Conservation (phyloP, 2,329 filamentous ascomycete species). For the Sarocladiaceae sp. region DNA sequence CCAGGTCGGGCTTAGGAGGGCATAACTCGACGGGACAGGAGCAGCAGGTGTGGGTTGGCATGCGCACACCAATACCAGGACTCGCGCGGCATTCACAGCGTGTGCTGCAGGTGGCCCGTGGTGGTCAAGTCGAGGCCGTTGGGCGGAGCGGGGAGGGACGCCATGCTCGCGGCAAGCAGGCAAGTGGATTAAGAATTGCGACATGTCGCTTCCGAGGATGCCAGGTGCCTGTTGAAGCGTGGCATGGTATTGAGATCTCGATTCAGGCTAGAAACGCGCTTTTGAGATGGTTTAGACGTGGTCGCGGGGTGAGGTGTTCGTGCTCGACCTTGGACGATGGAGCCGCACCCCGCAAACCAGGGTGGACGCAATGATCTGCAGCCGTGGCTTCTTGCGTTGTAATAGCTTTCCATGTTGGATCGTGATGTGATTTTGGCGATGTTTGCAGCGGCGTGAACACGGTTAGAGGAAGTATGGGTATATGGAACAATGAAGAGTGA, state of each 20-base stretch:
- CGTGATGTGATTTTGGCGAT: neutral
- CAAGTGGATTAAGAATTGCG: neutral
- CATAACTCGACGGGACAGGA: constrained; percentile 3
- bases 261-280: too few species aligned
- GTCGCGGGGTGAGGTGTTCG: neutral
- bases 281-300: too few species aligned
- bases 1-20: neutral
- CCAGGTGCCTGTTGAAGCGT: neutral
- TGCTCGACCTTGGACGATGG: constrained; percentile 3
- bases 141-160: constrained; percentile 7
- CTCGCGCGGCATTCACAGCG: constrained; percentile 3
- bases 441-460: too few species aligned
- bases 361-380: constrained; percentile 3
- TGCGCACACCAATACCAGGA: neutral
- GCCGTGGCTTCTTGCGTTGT: neutral
- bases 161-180: neutral
- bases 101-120: neutral
- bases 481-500: too few species aligned
- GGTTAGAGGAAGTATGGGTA: too few species aligned
- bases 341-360: neutral
- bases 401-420: too few species aligned
- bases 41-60: constrained; percentile 1
- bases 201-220: neutral
- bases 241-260: neutral
- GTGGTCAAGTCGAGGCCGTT: neutral